A percentile compares a stretch with the other conserved stretches of the same genome.
phyloP scores from a whole-genome alignment of 2,329 filamentous ascomycete species.

The Aspergillus versicolor region DNA sequence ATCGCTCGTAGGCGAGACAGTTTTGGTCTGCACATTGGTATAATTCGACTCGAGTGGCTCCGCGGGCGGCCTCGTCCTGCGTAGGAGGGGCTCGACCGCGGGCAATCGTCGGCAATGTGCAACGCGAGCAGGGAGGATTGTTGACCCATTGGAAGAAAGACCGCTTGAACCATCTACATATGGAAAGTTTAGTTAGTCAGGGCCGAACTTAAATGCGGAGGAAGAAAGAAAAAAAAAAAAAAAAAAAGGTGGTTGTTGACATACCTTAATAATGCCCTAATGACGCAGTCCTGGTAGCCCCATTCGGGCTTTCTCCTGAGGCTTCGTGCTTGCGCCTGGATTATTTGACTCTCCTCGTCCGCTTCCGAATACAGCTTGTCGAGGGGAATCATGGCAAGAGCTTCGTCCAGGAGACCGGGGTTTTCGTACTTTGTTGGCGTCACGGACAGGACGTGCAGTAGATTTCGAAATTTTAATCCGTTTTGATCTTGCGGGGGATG shows the following conservation, averaged over 20 bases:
- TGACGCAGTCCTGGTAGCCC: constrained; percentile 97
- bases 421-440: constrained; percentile 96
- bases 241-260: constrained; percentile 27
- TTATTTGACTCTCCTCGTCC: constrained; percentile 86
- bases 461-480: constrained; percentile 74
- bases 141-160: constrained; percentile 97
- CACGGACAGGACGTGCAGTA: constrained; percentile 79
- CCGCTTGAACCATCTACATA: constrained; percentile 82
- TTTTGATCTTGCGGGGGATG: constrained; percentile 71
- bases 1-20: constrained; percentile 81
- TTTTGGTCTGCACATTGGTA: constrained; percentile 78
- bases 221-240: not conserved
- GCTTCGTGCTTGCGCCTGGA: constrained; percentile 83
- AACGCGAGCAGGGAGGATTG: constrained; percentile 82
- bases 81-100: constrained; percentile 81
- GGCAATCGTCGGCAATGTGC: constrained; percentile 77
- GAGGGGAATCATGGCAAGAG: constrained; percentile 78
- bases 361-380: constrained; percentile 92
- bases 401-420: constrained; percentile 89
- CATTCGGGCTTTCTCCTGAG: constrained; percentile 83
- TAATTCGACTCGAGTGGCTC: constrained; percentile 82
- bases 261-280: constrained; percentile 79
- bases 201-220: not conserved
- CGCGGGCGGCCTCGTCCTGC: constrained; percentile 84
- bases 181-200: constrained; percentile 12